Base-by-base conservation (phyloP, 1,139 yeast species). In the Diutina pseudorugosa region DNA sequence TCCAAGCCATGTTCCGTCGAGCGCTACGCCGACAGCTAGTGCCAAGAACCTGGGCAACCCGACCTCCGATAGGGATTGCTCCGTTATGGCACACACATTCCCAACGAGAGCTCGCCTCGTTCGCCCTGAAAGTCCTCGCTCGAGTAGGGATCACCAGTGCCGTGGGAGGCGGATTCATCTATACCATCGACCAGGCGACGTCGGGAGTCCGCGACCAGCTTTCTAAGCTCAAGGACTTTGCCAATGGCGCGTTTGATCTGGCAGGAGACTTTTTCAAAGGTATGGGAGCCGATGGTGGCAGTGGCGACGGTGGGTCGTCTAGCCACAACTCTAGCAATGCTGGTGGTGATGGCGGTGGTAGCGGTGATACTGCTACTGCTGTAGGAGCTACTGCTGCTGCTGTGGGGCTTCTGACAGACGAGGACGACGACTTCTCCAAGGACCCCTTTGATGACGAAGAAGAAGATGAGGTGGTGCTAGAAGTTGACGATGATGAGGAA, bases 361-460 rank as follows among this genome's bases (percentile, higher is more conserved):
- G 59, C 41, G 69, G 67, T 12, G 70, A 66, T 47, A 65, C 73
- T 1, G 68, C 76, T 1, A 65, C 77, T 2, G 75, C 75, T 2
- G 65, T 67, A 2, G 76, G 74, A 0, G 77, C 77, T 1, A 67
- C 78, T 2, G 76, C 77, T 1, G 77, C 77, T 2, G 79, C 77
- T 0, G 74, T 71, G 14, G 77, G 76, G 0, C 64, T 72, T 14
- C 58, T 69, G 2, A 55, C 70, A 0, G 71, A 70, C 5, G 73
- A 69, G n/a, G 68, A 65, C 18, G 62, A 59, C 25, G 56, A 54
- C 5, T 55, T 52, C 4, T 54, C 51, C 9, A 61, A 57, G 2
- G 59, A 56, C 14, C 30, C 51, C 3, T 36, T 21, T 23, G 66
- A 61, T 2, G 64, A n/a, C n/a, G n/a, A 60, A 1, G 70, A 65